Evolutionary conservation across 371 early-diverging fungal species (phyloP), one percentile per base, ranked within the genome.

Genomic region (Haplosporangium sp.): DNA sequence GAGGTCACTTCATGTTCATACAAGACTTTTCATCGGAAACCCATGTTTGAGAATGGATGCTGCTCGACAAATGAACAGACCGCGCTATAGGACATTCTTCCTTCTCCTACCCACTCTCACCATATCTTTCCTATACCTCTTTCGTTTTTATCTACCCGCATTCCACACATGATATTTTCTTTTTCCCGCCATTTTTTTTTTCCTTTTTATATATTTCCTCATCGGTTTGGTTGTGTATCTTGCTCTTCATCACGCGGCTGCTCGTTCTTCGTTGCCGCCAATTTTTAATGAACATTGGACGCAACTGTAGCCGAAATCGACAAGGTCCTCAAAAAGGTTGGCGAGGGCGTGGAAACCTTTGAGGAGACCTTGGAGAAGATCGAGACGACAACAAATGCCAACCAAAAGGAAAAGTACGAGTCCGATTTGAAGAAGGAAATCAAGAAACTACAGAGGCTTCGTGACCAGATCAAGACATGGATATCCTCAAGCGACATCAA

Each of bases 391-490:
- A 87, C 87, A 13, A 95, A 93, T 69, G 73, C 86, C 55, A 92
- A 95, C 64, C 98, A 97, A 80, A 96, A 95, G 83, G 97, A 99
- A 73, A 98, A 98, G 84, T 92, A 93, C 68, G 99, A 99, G 73
- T 89, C 89, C 51, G 98, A 97, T 68, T 83, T 99, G 68, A 99
- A 99, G 82, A 96, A 96, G 85, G 98, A 99, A 84, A 98, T 99
- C 82, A 99, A 99, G 82, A 98, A 98, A 83, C 86, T 98, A 59
- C 98, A 98, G 79, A 86, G 97, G 72, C 86, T 89, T 67, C 92
- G 99, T 50, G 99, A 99, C 84, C 97, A 97, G 82, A 98, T 99
- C 80, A 97, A 98, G 83, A 91, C 93, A 62, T 99, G 97, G 97
- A 85, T 95, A 45, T 86, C 93, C 6, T 93, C 91, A 52, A 94